Percentiles rank a stretch among this genome's conserved stretches.
Conservation (phyloP, 495 filamentous ascomycete species). For the Halenospora varia region DNA sequence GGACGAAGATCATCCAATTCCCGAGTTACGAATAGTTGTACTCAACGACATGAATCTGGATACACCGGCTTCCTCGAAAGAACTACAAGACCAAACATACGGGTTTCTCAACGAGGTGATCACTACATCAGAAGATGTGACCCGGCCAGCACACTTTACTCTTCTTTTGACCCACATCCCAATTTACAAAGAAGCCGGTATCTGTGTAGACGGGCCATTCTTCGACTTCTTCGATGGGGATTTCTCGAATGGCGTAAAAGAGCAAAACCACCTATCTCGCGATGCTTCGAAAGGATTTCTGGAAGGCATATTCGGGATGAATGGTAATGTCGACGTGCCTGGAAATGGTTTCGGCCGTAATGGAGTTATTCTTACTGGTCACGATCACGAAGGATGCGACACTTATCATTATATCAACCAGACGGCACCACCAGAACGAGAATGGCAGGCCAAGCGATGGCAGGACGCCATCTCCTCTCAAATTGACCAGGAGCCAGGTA, state of each 20-base stretch:
- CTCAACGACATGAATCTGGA: slow-evolving; percentile 93
- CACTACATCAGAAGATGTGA: slow-evolving; percentile 59
- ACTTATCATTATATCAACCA: slow-evolving; percentile 73
- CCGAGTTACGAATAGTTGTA: slow-evolving; percentile 74
- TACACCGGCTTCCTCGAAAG: slow-evolving; percentile 60
- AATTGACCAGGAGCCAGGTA: slow-evolving; percentile 28
- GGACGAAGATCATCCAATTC: slow-evolving; percentile 35
- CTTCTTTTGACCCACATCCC: slow-evolving; percentile 90
- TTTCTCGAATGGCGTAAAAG: slow-evolving; percentile 66
- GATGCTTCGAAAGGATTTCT: slow-evolving; percentile 64
- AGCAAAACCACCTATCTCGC: slow-evolving; percentile 86
- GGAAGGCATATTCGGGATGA: slow-evolving; percentile 76
- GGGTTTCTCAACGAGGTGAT: slow-evolving; percentile 71
- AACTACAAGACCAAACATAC: slow-evolving; percentile 70
- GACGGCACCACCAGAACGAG: slow-evolving; percentile 22
- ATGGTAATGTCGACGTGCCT: slow-evolving; percentile 47
- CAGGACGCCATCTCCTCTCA: slow-evolving; percentile 28
- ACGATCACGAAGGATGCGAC: slow-evolving; percentile 94
- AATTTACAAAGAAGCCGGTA: slow-evolving; percentile 73
- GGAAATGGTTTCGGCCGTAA: slow-evolving; percentile 53
- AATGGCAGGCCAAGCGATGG: slow-evolving; percentile 45
- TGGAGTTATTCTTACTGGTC: slow-evolving; percentile 79
- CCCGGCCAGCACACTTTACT: slow-evolving; percentile 64
- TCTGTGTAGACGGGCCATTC: slow-evolving; percentile 80
- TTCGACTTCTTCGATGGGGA: slow-evolving; percentile 66